Percentiles rank a stretch among this genome's conserved stretches.
Evolutionary conservation across 1,284 basidiomycete genomes (phyloP).

Genomic region (Rhodofomes roseus): DNA sequence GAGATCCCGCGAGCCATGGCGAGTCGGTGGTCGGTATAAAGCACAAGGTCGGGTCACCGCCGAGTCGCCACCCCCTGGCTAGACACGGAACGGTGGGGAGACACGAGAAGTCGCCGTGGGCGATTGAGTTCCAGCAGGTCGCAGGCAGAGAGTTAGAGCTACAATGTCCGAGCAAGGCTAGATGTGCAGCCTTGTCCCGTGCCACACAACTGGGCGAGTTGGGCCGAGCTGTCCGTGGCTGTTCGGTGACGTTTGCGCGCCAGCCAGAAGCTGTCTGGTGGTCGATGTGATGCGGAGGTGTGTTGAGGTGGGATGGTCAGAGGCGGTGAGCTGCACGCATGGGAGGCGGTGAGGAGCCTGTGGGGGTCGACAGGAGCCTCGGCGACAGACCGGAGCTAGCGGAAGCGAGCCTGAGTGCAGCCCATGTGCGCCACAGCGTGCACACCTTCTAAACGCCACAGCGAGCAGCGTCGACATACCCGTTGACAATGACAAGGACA

Average conservation of each 20-base stretch:
- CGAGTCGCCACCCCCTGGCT: not conserved
- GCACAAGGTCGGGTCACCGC: not conserved
- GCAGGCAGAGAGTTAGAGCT: not conserved
- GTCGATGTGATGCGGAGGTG: not conserved
- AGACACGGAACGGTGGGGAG: not conserved
- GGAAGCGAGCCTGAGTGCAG: constrained; percentile 1
- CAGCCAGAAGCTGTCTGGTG: not conserved
- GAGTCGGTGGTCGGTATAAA: not conserved
- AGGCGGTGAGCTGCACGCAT: not conserved
- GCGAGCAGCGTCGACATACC: too few relatives aligned
- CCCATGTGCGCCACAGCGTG: not conserved
- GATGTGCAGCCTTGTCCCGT: not conserved
- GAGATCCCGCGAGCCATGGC: constrained; percentile 26
- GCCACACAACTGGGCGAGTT: not conserved
- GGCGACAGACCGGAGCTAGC: constrained; percentile 2
- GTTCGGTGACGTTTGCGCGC: not conserved
- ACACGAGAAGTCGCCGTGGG: not conserved
- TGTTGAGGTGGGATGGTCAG: not conserved
- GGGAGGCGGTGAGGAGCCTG: not conserved
- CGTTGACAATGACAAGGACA: not conserved
- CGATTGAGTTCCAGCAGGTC: not conserved
- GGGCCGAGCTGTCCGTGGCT: not conserved
- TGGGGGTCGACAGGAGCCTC: constrained; percentile 5
- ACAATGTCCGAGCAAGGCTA: not conserved
- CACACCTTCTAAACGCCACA: not conserved